Base-by-base conservation (phyloP, 2,329 filamentous ascomycete species). In the Huntiella abstrusa region DNA sequence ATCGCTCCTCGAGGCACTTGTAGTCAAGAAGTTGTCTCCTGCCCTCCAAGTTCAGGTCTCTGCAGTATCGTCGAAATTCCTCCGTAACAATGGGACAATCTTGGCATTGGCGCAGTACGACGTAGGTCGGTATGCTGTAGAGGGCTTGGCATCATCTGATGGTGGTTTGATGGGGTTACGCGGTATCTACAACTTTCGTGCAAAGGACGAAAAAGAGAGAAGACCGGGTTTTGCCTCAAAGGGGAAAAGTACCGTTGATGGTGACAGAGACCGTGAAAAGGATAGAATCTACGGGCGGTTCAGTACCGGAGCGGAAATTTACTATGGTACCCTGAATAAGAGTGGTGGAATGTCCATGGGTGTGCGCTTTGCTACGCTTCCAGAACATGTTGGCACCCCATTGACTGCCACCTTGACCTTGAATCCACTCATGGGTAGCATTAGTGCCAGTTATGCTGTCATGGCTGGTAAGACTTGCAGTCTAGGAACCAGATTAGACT, bases 301-400 rank as follows among this genome's bases (percentile, higher is more conserved):
- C 59, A 93, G 84, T 56, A 83, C 84, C 3, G 91, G 91, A 33
- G 88, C 79, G 47, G 91, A 98, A 62, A 69, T 93, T 33, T 98
- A 96, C 65, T 98, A 98, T 65, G 91, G 88, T 16, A 80, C 87
- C 1, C 65, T 95, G 49, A 96, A 95, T 60, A 95, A 95, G 58
- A 85, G 86, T 16, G 84, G 88, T 42, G 91, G 91, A 41, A 75
- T 95, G 58, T 94, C 85, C 52, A 75, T 92, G 6, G 91, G 87
- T 5, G 69, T 86, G 41, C 76, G 91, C 43, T 98, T 96, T 60
- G 84, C 85, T 35, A 96, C 91, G 8, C 65, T 96, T 15, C 82
- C 83, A 46, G 73, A 69, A 48, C 82, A 82, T 58, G 77, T 76
- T 16, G 87, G 87, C 28, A 92, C 92, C 45, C 91, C 91, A 2